These are phyloP conservation scores for Brassica rapa DNA, from an alignment of 345 rosid genomes.

Conservation along the genomic window DNA sequence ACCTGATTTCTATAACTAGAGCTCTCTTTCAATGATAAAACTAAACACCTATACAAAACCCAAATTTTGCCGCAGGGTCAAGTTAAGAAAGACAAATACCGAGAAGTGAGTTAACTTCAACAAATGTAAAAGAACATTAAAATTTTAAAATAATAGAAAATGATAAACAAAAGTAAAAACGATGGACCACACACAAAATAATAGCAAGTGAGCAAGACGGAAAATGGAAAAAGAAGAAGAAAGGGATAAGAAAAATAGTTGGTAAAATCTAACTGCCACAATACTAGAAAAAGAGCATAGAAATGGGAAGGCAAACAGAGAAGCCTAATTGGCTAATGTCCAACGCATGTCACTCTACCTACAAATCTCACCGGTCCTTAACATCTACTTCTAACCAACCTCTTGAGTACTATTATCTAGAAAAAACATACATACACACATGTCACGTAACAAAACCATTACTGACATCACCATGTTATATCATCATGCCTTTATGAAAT, in stretches of 20 bases:
- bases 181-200: background rate
- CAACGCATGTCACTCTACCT: constrained; percentile 22
- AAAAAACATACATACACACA: constrained; percentile 8
- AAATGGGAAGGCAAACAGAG: constrained; percentile 32
- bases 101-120: background rate
- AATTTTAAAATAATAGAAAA: background rate
- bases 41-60: background rate
- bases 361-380: constrained; percentile 22
- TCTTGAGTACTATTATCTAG: constrained; percentile 14
- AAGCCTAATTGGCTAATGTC: constrained; percentile 24
- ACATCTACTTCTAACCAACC: constrained; percentile 20
- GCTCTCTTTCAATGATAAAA: constrained; percentile 7
- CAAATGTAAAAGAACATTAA: background rate
- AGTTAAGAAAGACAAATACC: background rate
- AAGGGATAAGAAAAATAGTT: constrained; percentile 1
- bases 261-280: constrained; percentile 12
- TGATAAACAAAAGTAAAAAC: constrained; percentile 7
- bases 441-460: constrained; percentile 23
- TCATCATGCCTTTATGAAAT: constrained; percentile 1
- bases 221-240: background rate
- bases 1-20: background rate
- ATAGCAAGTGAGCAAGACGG: background rate
- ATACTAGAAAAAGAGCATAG: constrained; percentile 6
- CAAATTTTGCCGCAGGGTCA: background rate
- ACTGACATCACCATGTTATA: constrained; percentile 13